phyloP scores from a whole-genome alignment of 2,329 filamentous ascomycete genomes.

The Pseudogymnoascus sp. region DNA sequence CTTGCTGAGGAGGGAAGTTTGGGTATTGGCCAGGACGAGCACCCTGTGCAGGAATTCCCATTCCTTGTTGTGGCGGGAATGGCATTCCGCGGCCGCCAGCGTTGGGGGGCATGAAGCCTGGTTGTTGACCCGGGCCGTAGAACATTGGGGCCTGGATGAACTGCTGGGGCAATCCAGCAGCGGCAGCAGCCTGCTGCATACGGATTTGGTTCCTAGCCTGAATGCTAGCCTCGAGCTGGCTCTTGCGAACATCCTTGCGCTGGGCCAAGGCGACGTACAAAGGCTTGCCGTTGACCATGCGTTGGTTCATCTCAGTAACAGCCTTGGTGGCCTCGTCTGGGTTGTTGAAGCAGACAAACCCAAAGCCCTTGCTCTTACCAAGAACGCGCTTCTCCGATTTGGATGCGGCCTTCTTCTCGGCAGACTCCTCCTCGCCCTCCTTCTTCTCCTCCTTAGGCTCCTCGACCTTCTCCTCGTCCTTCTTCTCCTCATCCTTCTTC shows the following conservation, averaged over 20 bases:
- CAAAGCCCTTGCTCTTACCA: slow-evolving; percentile 99
- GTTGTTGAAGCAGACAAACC: slow-evolving; percentile 99
- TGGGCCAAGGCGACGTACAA: slow-evolving; percentile 96
- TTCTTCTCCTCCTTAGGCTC: slow-evolving; percentile 37
- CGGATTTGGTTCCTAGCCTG: slow-evolving; percentile 97
- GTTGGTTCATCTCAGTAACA: slow-evolving; percentile 99
- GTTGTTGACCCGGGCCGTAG: slow-evolving; percentile 77
- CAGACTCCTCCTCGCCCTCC: slow-evolving; percentile 44
- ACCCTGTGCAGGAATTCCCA: slow-evolving; percentile 66
- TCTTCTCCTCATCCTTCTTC: slow-evolving; percentile 29
- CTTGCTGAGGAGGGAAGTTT: slow-evolving; percentile 74
- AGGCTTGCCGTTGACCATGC: slow-evolving; percentile 95
- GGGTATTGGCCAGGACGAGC: slow-evolving; percentile 84
- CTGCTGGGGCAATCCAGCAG: slow-evolving; percentile 79
- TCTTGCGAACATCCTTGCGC: slow-evolving; percentile 99
- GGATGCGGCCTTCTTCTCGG: slow-evolving; percentile 47
- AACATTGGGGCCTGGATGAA: slow-evolving; percentile 89
- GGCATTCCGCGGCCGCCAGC: slow-evolving; percentile 56
- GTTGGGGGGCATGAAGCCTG: slow-evolving; percentile 55
- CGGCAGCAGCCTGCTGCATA: slow-evolving; percentile 93
- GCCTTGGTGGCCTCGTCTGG: slow-evolving; percentile 98
- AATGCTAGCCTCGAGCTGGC: slow-evolving; percentile 97
- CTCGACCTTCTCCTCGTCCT: slow-evolving; percentile 33
- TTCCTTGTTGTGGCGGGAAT: slow-evolving; percentile 54
- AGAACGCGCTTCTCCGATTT: slow-evolving; percentile 52